phyloP scores from a whole-genome alignment of 805 yeast species.

The Candida hispaniensis region DNA sequence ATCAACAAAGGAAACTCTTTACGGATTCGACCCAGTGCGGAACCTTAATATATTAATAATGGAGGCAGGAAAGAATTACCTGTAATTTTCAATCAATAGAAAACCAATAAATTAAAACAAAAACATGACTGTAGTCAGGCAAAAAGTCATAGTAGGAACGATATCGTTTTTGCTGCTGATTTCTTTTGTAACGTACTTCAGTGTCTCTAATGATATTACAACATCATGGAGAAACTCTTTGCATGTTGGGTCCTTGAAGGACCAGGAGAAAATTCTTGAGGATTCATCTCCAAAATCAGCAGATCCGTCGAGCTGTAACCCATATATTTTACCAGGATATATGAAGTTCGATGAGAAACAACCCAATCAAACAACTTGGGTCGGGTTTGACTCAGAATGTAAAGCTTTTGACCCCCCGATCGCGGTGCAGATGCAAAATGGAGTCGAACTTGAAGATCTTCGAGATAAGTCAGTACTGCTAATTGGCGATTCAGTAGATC shows the following conservation, averaged over 20 bases:
- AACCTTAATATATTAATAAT: too few relatives aligned
- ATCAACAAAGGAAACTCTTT: too few relatives aligned
- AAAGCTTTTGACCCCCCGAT: constrained; percentile 13
- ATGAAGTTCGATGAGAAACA: constrained; percentile 10
- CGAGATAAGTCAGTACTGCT: constrained; percentile 14
- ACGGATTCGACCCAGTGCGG: too few relatives aligned
- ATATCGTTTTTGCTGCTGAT: constrained; percentile 1
- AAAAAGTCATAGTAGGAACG: constrained; percentile 5
- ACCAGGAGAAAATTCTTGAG: constrained; percentile 1
- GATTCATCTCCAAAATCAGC: constrained; percentile 2
- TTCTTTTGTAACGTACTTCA: neutral
- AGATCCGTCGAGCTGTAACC: constrained; percentile 12
- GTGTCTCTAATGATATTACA: neutral
- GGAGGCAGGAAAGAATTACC: too few relatives aligned
- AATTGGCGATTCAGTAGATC: constrained; percentile 16
- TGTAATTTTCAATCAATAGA: too few relatives aligned
- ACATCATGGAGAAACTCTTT: neutral
- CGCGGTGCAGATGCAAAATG: constrained; percentile 6
- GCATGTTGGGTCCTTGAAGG: too few relatives aligned
- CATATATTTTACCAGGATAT: constrained; percentile 14
- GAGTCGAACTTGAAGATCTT: constrained; percentile 6
- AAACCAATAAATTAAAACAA: too few relatives aligned
- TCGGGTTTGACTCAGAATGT: constrained; percentile 11
- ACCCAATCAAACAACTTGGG: constrained; percentile 12
- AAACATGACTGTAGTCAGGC: too few relatives aligned